These are phyloP conservation scores for Kodamaea sagamina DNA, from an alignment of 805 yeast genomes.

Conservation along the genomic window DNA sequence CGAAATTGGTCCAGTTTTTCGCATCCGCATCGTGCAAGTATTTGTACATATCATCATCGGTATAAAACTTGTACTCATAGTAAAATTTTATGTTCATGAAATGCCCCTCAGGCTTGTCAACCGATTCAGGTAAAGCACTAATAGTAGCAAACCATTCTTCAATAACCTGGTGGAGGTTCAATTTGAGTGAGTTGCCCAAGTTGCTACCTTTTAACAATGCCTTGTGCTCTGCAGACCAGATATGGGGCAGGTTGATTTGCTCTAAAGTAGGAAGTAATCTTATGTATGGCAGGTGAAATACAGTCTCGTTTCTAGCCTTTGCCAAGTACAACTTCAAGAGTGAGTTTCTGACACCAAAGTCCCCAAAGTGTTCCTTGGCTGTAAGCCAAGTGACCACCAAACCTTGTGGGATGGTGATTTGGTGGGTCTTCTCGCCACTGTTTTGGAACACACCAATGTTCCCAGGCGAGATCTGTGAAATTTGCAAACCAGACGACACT, in stretches of 20 bases:
- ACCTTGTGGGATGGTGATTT: conserved; percentile 13
- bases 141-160: conserved; percentile 62
- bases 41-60: conserved; percentile 36
- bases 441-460: conserved; percentile 29
- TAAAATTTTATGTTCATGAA: conserved; percentile 44
- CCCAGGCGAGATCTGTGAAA: conserved; percentile 22
- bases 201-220: conserved; percentile 66
- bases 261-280: conserved; percentile 36
- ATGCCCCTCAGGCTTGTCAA: conserved; percentile 35
- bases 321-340: conserved; percentile 39
- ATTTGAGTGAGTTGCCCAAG: conserved; percentile 54
- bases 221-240: conserved; percentile 60
- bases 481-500: conserved; percentile 25
- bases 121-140: conserved; percentile 30
- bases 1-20: conserved; percentile 62
- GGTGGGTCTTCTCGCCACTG: conserved; percentile 5
- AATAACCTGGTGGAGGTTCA: conserved; percentile 46
- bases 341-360: conserved; percentile 21
- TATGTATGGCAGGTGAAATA: conserved; percentile 33
- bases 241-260: conserved; percentile 60
- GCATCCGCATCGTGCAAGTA: conserved; percentile 22
- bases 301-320: conserved; percentile 27
- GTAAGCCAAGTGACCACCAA: conserved; percentile 12
- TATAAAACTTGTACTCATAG: conserved; percentile 43
- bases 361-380: conserved; percentile 14